Percentiles rank a stretch among this genome's conserved stretches.
phyloP scores from a whole-genome alignment of 2,329 filamentous ascomycete species.

The Aspergillus sojae region DNA sequence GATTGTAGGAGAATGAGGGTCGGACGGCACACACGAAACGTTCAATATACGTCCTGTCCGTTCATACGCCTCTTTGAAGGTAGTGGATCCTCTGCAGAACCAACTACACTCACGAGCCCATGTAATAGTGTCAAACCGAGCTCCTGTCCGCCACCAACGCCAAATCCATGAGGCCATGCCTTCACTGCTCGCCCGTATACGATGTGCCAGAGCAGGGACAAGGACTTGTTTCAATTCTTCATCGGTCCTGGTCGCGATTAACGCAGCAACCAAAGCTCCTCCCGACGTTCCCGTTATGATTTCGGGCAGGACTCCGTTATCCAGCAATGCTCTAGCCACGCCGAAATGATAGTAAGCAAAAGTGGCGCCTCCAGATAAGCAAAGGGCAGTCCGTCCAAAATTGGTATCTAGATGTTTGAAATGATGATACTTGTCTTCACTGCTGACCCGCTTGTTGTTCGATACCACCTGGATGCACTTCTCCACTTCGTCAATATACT shows the following conservation, averaged over 20 bases:
- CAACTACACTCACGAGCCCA: constrained; percentile 85
- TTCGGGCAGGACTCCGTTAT: constrained; percentile 81
- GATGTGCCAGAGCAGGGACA: constrained; percentile 80
- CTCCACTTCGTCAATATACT: constrained; percentile 74
- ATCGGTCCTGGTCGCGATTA: constrained; percentile 87
- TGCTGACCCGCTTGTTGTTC: constrained; percentile 65
- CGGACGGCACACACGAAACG: constrained; percentile 91
- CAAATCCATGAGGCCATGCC: constrained; percentile 72
- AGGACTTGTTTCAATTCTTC: constrained; percentile 84
- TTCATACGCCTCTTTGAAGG: constrained; percentile 92
- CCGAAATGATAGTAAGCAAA: constrained; percentile 98
- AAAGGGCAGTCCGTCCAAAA: constrained; percentile 88
- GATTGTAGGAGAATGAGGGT: constrained; percentile 90
- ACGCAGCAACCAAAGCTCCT: constrained; percentile 82
- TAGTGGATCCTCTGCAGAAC: constrained; percentile 90
- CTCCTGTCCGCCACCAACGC: constrained; percentile 90
- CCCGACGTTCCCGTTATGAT: constrained; percentile 97
- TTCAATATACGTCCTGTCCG: constrained; percentile 93
- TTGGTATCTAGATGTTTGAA: constrained; percentile 91
- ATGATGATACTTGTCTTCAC: constrained; percentile 74
- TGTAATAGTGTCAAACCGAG: constrained; percentile 88
- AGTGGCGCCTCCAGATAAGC: constrained; percentile 86
- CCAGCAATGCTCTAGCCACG: constrained; percentile 84
- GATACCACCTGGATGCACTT: constrained; percentile 67
- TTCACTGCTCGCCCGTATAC: constrained; percentile 85